Evolutionary conservation across 2,329 filamentous ascomycete genomes (phyloP), one percentile per base, ranked within the genome.

Genomic region (Xylariaceae sp.): DNA sequence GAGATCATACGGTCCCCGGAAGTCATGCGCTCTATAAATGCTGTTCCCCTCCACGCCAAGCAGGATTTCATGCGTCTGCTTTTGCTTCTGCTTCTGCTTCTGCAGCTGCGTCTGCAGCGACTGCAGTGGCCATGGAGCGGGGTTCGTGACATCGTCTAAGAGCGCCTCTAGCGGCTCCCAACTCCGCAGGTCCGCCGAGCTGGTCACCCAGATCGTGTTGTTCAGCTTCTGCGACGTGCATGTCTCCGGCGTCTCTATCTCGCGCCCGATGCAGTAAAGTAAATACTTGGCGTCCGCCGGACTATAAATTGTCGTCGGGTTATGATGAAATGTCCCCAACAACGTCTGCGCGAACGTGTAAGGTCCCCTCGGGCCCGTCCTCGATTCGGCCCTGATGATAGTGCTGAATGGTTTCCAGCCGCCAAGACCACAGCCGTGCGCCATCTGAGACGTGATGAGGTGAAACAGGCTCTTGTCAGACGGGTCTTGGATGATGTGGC

Each of bases 351-450:
- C 73, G 56, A 73, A 80, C 3, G 61, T 53, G 50, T 80, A 81
- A 0, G 78, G 78, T 0, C 79, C 79, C 9, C 71, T 68, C 0
- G 78, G 77, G 0, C 78, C 78, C 0, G 64, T 72, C 1, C 67
- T 66, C 0, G 77, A 79, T 61, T 79, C 78, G 1, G 78, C 78
- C 13, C 78, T 69, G 34, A 77, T 74, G 15, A 73, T 76, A 9
- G 9, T 41, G 15, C 75, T 77, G 54, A 75, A 77, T 0, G 77
- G 78, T 9, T 74, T 71, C 78, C 79, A 81, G n/a, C 75, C 77
- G 4, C 68, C 68, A 1, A 81, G 70, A 0, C 78, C 78, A 55
- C 78, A 81, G 5, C 75, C 76, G 54, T 75, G 71, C 0, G 72
- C 69, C 58, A 81, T 79, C 53, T 80, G 76, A 0, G 77, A 75